Conservation (phyloP, 345 rosid species). For the Euphorbia lathyris region DNA sequence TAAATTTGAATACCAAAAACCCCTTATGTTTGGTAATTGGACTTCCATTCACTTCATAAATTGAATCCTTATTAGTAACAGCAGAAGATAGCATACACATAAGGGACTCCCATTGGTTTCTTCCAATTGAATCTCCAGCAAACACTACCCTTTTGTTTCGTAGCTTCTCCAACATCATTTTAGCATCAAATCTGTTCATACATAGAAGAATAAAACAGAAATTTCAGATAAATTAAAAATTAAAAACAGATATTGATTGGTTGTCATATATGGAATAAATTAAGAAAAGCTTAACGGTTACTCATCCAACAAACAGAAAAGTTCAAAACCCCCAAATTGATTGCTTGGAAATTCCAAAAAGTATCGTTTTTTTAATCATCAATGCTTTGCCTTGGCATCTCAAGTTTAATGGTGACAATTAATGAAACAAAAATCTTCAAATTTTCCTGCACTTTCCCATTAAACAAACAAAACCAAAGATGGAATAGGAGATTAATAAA, state of each 20-base stretch:
- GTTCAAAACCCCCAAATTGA: neutral
- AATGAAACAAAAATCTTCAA: too few relatives aligned
- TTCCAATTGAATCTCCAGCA: conserved; percentile 90
- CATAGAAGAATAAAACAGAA: neutral
- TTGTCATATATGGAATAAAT: conserved; percentile 6
- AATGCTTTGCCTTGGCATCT: too few relatives aligned
- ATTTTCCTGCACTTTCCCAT: conserved; percentile 7
- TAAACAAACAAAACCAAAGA: conserved; percentile 13
- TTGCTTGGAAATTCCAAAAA: neutral
- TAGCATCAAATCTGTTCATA: conserved; percentile 65
- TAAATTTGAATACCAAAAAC: conserved; percentile 68
- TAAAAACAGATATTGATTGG: neutral
- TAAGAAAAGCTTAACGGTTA: conserved; percentile 8
- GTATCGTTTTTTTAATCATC: too few relatives aligned
- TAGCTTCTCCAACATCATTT: conserved; percentile 76
- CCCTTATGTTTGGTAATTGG: conserved; percentile 93
- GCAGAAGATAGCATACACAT: conserved; percentile 82
- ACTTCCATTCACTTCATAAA: conserved; percentile 82
- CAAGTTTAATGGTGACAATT: too few relatives aligned
- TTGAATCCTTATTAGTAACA: conserved; percentile 45
- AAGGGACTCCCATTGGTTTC: conserved; percentile 96
- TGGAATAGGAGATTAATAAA: too few relatives aligned
- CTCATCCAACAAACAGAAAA: neutral
- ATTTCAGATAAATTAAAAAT: neutral
- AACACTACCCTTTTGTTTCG: conserved; percentile 77